Evolutionary conservation across 345 rosid genomes (phyloP), one percentile per base, ranked within the genome.

Genomic region (Microthlaspi erraticum): DNA sequence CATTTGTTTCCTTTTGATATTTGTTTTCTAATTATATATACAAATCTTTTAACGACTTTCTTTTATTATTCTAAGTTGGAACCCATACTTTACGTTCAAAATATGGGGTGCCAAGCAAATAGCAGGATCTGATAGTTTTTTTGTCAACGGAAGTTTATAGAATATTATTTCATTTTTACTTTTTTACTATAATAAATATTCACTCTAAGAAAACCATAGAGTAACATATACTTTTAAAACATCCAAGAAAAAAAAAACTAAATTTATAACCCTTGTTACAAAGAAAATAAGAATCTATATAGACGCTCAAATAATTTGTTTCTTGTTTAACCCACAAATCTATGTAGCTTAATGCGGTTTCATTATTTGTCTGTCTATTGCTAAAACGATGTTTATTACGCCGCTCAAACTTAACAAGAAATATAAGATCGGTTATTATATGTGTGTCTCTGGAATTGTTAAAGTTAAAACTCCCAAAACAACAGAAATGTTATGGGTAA

Each of bases 11-110:
- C 54, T 57, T 31, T 55, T 45, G 36, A 26, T 19, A 4, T 55
- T 44, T 56, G 9, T 9, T 60, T 59, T 7, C 18, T 58, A 6
- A 31, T 58, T 39, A 10, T 66, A 11, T 45, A 2, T 10, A 23
- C 43, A 61, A 16, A 45, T 26, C 6, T 37, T 26, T 51, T 52
- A 9, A n/a, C 5, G 13, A 29, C 29, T 57, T 49, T 49, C 9
- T 41, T 33, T 68, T 60, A 44, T 43, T 74, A 19, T 26, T 26
- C 29, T 48, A 74, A 52, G 34, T 67, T 51, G 62, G 45, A 67
- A 67, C 63, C 68, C 63, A 74, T 67, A 74, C 42, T 52, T 42
- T 51, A 66, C 41, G 72, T 73, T 73, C 60, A 23, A 72, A 55
- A 50, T 52, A 53, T 57, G 14, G 51, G 67, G 71, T 13, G 45